A percentile compares a stretch with the other conserved stretches of the same genome.
phyloP scores from a whole-genome alignment of 2,329 filamentous ascomycete species.

The Aspergillus pseudotamarii region DNA sequence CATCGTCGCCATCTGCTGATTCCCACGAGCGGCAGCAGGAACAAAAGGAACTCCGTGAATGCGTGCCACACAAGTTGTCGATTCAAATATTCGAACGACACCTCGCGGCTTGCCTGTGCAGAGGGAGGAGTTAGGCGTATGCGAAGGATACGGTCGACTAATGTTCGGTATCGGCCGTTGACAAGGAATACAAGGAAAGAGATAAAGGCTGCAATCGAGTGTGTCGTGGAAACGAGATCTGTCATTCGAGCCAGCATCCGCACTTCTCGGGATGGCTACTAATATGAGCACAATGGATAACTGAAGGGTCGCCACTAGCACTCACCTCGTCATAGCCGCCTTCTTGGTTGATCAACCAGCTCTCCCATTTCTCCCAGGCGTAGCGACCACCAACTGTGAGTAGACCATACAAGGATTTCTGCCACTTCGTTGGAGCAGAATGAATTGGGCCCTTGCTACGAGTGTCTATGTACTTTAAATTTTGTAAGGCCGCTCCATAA shows the following conservation, averaged over 20 bases:
- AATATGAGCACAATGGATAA: constrained; percentile 17
- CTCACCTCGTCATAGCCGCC: constrained; percentile 68
- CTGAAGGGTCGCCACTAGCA: background rate
- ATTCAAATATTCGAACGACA: constrained; percentile 97
- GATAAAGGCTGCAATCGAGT: constrained; percentile 78
- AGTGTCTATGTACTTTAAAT: constrained; percentile 86
- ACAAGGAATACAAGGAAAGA: constrained; percentile 91
- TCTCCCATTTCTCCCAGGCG: constrained; percentile 89
- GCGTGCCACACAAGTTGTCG: constrained; percentile 98
- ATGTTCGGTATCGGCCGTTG: constrained; percentile 86
- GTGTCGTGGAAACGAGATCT: constrained; percentile 67
- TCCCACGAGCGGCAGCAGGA: constrained; percentile 93
- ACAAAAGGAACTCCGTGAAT: constrained; percentile 98
- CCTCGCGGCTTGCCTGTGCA: constrained; percentile 83
- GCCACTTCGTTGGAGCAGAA: constrained; percentile 72
- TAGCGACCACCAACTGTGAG: constrained; percentile 87
- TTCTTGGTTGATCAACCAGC: constrained; percentile 76
- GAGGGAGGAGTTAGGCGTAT: constrained; percentile 84
- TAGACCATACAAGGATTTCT: constrained; percentile 82
- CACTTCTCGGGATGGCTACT: constrained; percentile 53
- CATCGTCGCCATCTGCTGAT: constrained; percentile 91
- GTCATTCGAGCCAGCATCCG: constrained; percentile 69
- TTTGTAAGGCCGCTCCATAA: constrained; percentile 91
- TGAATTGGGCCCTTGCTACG: constrained; percentile 65
- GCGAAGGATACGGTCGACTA: constrained; percentile 81